Conservation (phyloP, 441 rosid species). For the Rhodomyrtus psidioides region DNA sequence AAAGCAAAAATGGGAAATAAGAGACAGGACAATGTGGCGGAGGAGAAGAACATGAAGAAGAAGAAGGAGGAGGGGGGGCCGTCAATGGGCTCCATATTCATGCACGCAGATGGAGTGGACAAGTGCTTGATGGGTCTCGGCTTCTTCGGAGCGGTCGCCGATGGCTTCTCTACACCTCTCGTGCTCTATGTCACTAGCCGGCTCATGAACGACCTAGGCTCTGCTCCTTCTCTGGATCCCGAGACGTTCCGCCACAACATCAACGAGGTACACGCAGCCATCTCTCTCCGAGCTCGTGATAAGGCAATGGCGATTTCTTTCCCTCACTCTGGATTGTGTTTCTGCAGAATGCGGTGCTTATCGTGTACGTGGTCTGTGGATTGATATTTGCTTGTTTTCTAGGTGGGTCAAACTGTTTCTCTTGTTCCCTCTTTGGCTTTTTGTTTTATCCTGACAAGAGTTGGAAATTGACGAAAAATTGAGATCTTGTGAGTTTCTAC, state of each 20-base stretch:
- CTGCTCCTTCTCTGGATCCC: slow-evolving; percentile 5
- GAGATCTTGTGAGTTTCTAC: neutral
- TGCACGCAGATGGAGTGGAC: slow-evolving; percentile 66
- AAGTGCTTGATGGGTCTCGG: slow-evolving; percentile 60
- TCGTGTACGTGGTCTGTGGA: slow-evolving; percentile 60
- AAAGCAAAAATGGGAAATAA: too few species aligned
- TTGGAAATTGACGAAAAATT: neutral
- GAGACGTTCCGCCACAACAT: slow-evolving; percentile 32
- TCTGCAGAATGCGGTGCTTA: slow-evolving; percentile 49
- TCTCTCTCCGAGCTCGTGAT: neutral
- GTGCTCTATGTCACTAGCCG: slow-evolving; percentile 45
- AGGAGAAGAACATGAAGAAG: slow-evolving; percentile 3
- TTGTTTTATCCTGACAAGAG: neutral
- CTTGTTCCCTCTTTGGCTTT: neutral
- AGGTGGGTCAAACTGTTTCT: slow-evolving; percentile 26
- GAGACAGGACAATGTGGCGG: neutral
- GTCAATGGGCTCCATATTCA: slow-evolving; percentile 49
- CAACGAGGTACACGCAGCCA: slow-evolving; percentile 30
- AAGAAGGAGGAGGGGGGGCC: neutral
- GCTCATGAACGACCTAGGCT: slow-evolving; percentile 68
- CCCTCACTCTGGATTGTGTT: neutral
- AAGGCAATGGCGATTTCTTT: neutral
- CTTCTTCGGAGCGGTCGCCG: slow-evolving; percentile 55
- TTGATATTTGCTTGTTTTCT: slow-evolving; percentile 65
- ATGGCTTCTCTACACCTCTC: slow-evolving; percentile 58